Evolutionary conservation across 2,329 filamentous ascomycete species (phyloP).

Genomic region (Monilinia laxa): DNA sequence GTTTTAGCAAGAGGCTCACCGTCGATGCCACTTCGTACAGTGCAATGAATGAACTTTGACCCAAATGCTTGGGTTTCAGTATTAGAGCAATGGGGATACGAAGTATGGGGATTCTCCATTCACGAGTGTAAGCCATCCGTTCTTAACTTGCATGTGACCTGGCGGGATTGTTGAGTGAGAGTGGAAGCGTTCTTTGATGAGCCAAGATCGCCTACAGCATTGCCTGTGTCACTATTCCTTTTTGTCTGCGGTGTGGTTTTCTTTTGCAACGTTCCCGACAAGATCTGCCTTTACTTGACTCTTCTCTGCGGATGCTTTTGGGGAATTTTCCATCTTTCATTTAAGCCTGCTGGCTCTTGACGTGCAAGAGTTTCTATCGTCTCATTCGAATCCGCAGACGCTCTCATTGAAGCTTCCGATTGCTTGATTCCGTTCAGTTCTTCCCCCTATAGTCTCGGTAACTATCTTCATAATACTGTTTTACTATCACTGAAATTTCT

Average conservation of each 20-base stretch:
- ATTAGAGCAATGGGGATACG: background rate
- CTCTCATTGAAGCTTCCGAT: background rate
- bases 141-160: too few species aligned
- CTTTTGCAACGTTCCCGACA: too few species aligned
- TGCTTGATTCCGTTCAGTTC: background rate
- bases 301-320: background rate
- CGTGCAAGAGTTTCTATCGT: background rate
- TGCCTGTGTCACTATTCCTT: too few species aligned
- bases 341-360: background rate
- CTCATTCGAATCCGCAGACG: background rate
- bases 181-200: too few species aligned
- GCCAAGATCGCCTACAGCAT: too few species aligned
- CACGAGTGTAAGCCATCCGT: background rate
- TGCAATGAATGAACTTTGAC: too few species aligned
- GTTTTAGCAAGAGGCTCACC: too few species aligned
- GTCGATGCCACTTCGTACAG: too few species aligned
- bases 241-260: too few species aligned
- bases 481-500: background rate
- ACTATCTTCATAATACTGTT: background rate
- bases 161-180: too few species aligned
- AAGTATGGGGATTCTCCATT: background rate
- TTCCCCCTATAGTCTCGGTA: background rate
- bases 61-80: background rate
- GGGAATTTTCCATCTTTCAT: background rate
- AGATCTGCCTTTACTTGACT: too few species aligned